These are phyloP conservation scores for Entonaema liquescens DNA, from an alignment of 495 filamentous ascomycete genomes.

Conservation along the genomic window DNA sequence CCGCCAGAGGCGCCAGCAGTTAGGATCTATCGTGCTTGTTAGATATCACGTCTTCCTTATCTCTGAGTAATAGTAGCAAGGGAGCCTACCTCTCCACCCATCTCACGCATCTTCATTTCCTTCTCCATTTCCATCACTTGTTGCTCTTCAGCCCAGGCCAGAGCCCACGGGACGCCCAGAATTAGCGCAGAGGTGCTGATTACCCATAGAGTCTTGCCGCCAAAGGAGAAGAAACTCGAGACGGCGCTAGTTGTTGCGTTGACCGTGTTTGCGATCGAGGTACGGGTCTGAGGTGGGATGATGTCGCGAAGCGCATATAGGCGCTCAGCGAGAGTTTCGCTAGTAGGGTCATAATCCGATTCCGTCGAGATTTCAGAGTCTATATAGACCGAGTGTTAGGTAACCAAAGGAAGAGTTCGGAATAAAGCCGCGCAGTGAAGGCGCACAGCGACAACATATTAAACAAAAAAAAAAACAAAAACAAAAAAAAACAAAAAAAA, in stretches of 20 bases:
- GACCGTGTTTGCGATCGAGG: conserved; percentile 68
- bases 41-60: neutral
- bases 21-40: conserved; percentile 47
- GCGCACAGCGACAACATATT: neutral
- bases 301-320: conserved; percentile 90
- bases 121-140: conserved; percentile 95
- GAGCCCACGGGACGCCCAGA: conserved; percentile 89
- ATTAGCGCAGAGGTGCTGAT: conserved; percentile 86
- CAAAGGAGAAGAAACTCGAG: conserved; percentile 69
- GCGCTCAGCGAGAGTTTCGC: conserved; percentile 79
- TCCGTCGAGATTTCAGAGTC: conserved; percentile 73
- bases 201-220: conserved; percentile 87
- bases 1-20: conserved; percentile 40
- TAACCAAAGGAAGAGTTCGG: neutral
- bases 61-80: neutral
- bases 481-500: neutral
- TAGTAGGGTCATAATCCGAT: conserved; percentile 60
- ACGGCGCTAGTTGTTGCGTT: conserved; percentile 58
- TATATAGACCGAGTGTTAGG: conserved; percentile 42
- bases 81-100: conserved; percentile 58
- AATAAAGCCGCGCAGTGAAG: neutral
- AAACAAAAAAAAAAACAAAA: neutral
- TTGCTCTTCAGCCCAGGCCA: conserved; percentile 95
- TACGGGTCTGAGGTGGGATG: conserved; percentile 82
- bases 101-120: conserved; percentile 91